A percentile compares a stretch with the other conserved stretches of the same genome.
phyloP scores from a whole-genome alignment of 441 rosid genomes.

The California macrophylla region DNA sequence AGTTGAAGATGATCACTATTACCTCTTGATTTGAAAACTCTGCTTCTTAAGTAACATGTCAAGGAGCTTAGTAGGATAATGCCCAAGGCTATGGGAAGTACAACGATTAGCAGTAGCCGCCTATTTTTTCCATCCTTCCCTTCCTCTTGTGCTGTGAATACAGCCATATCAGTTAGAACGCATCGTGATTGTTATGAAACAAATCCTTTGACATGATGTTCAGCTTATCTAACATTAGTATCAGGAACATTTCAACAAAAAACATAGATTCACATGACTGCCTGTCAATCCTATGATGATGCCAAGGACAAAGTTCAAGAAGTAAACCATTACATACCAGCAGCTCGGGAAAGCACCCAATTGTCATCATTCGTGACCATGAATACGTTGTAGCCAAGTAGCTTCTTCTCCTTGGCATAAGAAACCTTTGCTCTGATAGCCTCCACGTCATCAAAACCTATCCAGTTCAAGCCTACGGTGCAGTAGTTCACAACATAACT shows the following conservation, averaged over 20 bases:
- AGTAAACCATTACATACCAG: background rate
- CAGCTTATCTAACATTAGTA: background rate
- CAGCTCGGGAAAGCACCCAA: conserved; percentile 21
- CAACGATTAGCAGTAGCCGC: conserved; percentile 8
- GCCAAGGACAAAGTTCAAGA: no score
- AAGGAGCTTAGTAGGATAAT: conserved; percentile 8
- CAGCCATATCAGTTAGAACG: background rate
- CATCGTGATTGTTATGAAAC: no score
- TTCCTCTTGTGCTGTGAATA: conserved; percentile 19
- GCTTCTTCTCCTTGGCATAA: conserved; percentile 21
- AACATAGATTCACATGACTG: background rate
- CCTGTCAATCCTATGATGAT: no score
- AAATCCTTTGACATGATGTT: no score
- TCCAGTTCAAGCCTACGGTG: conserved; percentile 17
- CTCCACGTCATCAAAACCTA: conserved; percentile 26
- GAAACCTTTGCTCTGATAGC: conserved; percentile 18
- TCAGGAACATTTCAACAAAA: background rate
- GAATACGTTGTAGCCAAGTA: conserved; percentile 21
- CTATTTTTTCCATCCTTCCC: background rate
- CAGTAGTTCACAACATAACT: conserved; percentile 20
- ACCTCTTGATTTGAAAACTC: conserved; percentile 17
- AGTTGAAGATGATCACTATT: background rate
- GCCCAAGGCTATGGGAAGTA: conserved; percentile 2
- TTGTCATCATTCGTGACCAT: conserved; percentile 15
- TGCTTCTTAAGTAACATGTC: conserved; percentile 6